Conservation (phyloP, 352 stramenopile species). For the Globisporangium camurandrum region DNA sequence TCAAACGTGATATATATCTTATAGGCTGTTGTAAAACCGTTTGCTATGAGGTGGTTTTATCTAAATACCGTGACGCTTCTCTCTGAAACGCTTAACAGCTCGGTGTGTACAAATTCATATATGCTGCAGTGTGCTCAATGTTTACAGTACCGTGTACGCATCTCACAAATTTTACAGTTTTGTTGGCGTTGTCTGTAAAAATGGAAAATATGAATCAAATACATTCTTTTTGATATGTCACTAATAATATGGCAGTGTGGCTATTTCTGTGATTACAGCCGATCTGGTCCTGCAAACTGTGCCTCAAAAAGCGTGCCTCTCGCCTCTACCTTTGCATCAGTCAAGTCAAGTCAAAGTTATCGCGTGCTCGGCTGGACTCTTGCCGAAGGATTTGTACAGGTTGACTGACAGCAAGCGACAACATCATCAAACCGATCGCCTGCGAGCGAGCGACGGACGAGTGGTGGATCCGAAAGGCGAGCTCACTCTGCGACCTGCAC, state of each 20-base stretch:
- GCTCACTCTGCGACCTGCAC: slow-evolving; percentile 8
- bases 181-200: not conserved
- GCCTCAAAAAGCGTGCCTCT: slow-evolving; percentile 1
- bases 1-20: too few relatives aligned
- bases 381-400: too few relatives aligned
- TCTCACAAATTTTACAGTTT: not conserved
- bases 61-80: too few relatives aligned
- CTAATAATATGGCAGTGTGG: not conserved
- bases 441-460: too few relatives aligned
- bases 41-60: too few relatives aligned
- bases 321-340: slow-evolving; percentile 3
- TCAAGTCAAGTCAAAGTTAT: slow-evolving; percentile 9
- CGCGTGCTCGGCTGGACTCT: slow-evolving; percentile 3
- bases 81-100: too few relatives aligned
- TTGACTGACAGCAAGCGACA: too few relatives aligned
- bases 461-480: not conserved
- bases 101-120: too few relatives aligned
- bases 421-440: not conserved
- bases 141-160: too few relatives aligned
- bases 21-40: too few relatives aligned
- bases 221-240: not conserved
- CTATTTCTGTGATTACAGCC: slow-evolving; percentile 7
- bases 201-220: not conserved
- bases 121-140: too few relatives aligned
- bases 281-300: not conserved